Base-by-base conservation (phyloP, 2,329 filamentous ascomycete species). In the Colletotrichum aenigma region DNA sequence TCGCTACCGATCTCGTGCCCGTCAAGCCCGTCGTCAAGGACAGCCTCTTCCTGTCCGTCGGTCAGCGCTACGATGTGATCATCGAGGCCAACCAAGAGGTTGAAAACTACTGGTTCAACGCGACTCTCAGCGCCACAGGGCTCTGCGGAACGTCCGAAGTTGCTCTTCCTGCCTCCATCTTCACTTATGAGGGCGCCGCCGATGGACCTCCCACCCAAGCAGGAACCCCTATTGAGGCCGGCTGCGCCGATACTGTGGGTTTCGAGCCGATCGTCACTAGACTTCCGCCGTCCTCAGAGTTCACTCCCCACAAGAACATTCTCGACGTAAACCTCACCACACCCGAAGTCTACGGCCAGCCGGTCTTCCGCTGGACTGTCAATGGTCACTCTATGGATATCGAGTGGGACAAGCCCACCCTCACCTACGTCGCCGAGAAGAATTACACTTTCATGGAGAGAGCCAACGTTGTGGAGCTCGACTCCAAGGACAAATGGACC, bases 1-100 rank as follows among this genome's bases (percentile, higher is more conserved):
- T 92, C 66, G 84, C 87, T 13, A 86, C 85, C 60, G 91, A 92
- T 79, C 88, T 90, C 52, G 89, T 91, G 4, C 86, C 88, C 2
- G 83, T 91, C 56, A 81, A 86, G 75, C 87, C 91, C 1, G 89
- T 89, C 79, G 83, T 83, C 5, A 88, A 87, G 1, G 82, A 86
- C 7, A 83, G 85, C 26, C 83, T 92, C 60, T 88, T 86, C 62
- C 82, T 92, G n/a, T 88, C 85, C 56, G 85, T 90, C 76, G 87
- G 82, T 55, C 86, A 82, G 80, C 82, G 89, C 9, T 80, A 83
- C 65, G 87, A 90, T 75, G 75, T 85, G 12, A 79, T 81, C 56
- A 85, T 89, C 30, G 82, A 84, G 58, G 86, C 83, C 12, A 79
- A 81, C 69, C 75, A 82, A 71, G 74, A 79, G 16, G 70, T 79